Conservation (phyloP, 2,329 filamentous ascomycete genomes). For the Claviceps sp. region DNA sequence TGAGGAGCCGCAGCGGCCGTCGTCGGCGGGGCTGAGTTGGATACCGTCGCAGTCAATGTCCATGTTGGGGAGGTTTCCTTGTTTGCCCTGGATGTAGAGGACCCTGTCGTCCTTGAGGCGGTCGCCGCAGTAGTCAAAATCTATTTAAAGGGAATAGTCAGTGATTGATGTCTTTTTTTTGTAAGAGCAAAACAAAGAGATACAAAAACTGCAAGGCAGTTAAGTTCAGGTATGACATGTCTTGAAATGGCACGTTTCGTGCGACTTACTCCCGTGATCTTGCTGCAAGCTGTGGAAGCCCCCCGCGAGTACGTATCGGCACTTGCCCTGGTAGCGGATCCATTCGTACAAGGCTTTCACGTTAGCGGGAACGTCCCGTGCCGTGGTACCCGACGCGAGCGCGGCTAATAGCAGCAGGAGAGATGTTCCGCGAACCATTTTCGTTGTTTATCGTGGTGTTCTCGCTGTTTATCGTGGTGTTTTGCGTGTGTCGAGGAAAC, state of each 20-base stretch:
- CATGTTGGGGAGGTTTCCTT: conserved; percentile 35
- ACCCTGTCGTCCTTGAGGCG: conserved; percentile 25
- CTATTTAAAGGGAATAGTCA: conserved; percentile 7
- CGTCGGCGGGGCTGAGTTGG: conserved; percentile 22
- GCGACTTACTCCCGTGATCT: conserved; percentile 21
- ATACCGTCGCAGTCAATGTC: conserved; percentile 46
- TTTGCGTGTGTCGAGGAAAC: no score
- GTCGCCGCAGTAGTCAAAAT: conserved; percentile 33
- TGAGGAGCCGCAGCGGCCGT: conserved; percentile 29
- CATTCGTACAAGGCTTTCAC: conserved; percentile 27
- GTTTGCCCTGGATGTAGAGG: conserved; percentile 34
- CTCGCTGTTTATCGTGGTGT: no score
- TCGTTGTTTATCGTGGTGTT: no score
- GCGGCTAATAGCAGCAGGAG: no score
- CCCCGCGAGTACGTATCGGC: conserved; percentile 22
- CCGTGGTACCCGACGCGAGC: background rate
- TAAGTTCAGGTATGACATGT: no score
- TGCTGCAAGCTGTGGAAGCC: conserved; percentile 27
- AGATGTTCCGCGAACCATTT: no score
- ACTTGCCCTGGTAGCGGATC: conserved; percentile 23
- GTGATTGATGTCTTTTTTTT: background rate
- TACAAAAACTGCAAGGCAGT: no score
- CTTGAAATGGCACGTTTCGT: no score
- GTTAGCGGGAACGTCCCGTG: conserved; percentile 27
- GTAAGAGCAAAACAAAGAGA: no score